Percentiles rank a stretch among this genome's conserved stretches.
Conservation (phyloP, 2,329 filamentous ascomycete genomes). For the Aspergillus carbonarius region DNA sequence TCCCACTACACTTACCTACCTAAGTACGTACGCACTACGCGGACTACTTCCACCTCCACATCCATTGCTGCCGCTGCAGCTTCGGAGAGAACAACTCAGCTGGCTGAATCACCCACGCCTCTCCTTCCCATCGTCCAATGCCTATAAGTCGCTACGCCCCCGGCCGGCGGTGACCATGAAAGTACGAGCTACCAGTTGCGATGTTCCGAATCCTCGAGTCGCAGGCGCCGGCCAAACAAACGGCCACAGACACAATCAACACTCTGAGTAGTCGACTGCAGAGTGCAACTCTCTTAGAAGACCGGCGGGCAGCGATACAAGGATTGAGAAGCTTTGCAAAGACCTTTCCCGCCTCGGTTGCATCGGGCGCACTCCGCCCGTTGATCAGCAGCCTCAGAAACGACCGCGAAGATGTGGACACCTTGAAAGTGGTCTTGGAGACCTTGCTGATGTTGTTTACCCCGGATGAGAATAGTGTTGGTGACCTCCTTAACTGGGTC, state of each 20-base stretch:
- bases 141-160: conserved; percentile 24
- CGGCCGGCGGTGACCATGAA: conserved; percentile 43
- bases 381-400: conserved; percentile 81
- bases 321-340: conserved; percentile 95
- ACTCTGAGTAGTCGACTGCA: conserved; percentile 82
- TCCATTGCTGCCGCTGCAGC: conserved; percentile 8
- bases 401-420: conserved; percentile 93
- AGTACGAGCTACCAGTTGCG: conserved; percentile 34
- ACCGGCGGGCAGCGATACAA: conserved; percentile 87
- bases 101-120: conserved; percentile 2
- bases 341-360: conserved; percentile 91
- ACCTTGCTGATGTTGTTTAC: conserved; percentile 92
- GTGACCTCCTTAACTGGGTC: conserved; percentile 27
- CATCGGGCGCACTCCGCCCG: conserved; percentile 84
- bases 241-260: conserved; percentile 89
- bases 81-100: conserved; percentile 20
- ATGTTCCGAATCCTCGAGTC: conserved; percentile 62
- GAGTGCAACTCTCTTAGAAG: conserved; percentile 89
- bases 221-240: conserved; percentile 89
- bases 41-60: not conserved
- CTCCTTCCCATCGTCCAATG: conserved; percentile 27
- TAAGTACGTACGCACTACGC: not conserved
- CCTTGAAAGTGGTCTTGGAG: conserved; percentile 90
- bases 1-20: not conserved
- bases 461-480: conserved; percentile 60